phyloP scores from a whole-genome alignment of 2,329 filamentous ascomycete species.

The Plenodomus tracheiphilus region DNA sequence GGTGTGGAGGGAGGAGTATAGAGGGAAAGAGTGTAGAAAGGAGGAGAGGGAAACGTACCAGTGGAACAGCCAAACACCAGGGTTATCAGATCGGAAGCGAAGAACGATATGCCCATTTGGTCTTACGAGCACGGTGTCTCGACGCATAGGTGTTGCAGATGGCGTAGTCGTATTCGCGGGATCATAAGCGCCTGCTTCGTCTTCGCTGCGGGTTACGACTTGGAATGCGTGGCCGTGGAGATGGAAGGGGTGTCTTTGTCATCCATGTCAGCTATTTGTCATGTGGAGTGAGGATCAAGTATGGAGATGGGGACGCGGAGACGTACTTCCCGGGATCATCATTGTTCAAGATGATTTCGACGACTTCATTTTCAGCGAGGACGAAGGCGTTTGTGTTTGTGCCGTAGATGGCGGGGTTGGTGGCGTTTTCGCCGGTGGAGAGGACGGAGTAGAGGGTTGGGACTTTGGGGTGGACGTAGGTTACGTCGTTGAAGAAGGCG shows the following conservation, averaged over 20 bases:
- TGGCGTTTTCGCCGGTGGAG: conserved; percentile 57
- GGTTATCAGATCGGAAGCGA: conserved; percentile 59
- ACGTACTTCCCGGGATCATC: conserved; percentile 62
- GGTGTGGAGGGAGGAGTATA: conserved; percentile 1
- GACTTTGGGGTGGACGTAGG: conserved; percentile 74
- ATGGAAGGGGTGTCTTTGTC: conserved; percentile 64
- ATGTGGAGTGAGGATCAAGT: conserved; percentile 50
- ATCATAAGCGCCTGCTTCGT: conserved; percentile 54
- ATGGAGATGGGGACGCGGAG: conserved; percentile 54
- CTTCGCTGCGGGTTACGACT: conserved; percentile 36
- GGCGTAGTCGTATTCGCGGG: conserved; percentile 24
- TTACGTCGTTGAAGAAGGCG: conserved; percentile 70
- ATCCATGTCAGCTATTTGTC: background rate
- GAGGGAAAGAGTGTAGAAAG: background rate
- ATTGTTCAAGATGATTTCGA: conserved; percentile 79
- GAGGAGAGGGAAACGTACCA: background rate
- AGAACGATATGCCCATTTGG: conserved; percentile 60
- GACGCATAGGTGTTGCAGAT: conserved; percentile 48
- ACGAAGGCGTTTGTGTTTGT: conserved; percentile 63
- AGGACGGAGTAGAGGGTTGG: conserved; percentile 79
- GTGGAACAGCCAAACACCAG: conserved; percentile 40
- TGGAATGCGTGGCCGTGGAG: conserved; percentile 61
- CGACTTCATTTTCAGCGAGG: conserved; percentile 66
- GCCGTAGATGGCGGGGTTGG: conserved; percentile 52
- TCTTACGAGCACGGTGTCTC: conserved; percentile 59